Evolutionary conservation across 2,329 filamentous ascomycete species (phyloP), one percentile per base, ranked within the genome.

Genomic region (Colletotrichum orchidophilum): DNA sequence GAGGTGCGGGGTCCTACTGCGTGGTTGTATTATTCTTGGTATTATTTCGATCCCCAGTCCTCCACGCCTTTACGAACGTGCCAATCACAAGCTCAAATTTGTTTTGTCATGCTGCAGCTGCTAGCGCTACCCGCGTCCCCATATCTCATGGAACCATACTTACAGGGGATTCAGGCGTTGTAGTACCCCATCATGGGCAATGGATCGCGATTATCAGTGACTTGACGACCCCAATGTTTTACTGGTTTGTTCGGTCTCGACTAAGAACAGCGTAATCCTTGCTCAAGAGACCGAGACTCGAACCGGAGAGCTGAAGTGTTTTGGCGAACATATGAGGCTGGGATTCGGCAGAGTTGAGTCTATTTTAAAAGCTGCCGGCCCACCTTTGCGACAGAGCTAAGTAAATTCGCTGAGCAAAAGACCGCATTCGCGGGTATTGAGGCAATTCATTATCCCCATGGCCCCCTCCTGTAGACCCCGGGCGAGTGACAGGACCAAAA

Each of bases 91-190:
- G 35, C 13, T 12, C 18, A 13, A 29, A 2, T 35, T 35, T 7
- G 57, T 59, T 63, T 68, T 68, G 68, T 58, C 68, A 71, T 71
- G n/a, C 64, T 42, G 49, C 68, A 46, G 49, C 29, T 42, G 53
- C 64, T 71, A 71, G 68, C 42, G 63, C 15, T 35, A 27, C 31
- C 26, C 35, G 63, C 26, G 67, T 61, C 67, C 29, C 67, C 67
- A 52, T 57, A 50, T 60, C 33, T 18, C 35, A 11, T 70, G 54
- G 42, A 35, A 26, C 63, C 55, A 42, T 42, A 54, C 58, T 15
- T 24, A 42, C 15, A 21, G 12, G 49, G 13, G 9, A 21, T 21
- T 35, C n/a, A n/a, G 13, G 29, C 33, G 29, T 29, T 49, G 11
- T 27, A n/a, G n/a, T 27, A 15, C 53, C 21, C 42, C 53, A 33